These are phyloP conservation scores for Calonectria pauciramosa DNA, from an alignment of 2,329 filamentous ascomycete species.

Conservation along the genomic window DNA sequence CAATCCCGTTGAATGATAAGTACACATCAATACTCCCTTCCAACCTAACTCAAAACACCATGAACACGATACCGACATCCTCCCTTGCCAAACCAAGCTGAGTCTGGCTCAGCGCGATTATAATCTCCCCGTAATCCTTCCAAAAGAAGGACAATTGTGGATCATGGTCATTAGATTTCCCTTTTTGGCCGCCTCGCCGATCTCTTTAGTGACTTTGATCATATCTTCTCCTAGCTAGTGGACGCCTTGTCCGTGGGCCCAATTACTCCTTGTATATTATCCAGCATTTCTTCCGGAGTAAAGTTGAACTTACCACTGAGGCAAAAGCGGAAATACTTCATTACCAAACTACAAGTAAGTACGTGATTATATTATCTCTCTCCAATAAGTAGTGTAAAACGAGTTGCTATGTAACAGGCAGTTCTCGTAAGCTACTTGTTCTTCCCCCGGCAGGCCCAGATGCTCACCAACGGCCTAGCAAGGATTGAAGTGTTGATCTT, in stretches of 20 bases:
- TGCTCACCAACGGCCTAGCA: conserved; percentile 51
- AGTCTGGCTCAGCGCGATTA: conserved; percentile 42
- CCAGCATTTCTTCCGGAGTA: conserved; percentile 75
- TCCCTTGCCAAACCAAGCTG: conserved; percentile 46
- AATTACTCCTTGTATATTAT: conserved; percentile 69
- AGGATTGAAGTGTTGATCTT: conserved; percentile 48
- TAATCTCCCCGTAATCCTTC: conserved; percentile 51
- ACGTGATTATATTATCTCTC: no score
- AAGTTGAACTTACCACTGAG: no score
- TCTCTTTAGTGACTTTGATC: conserved; percentile 25
- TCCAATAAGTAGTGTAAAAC: conserved; percentile 69
- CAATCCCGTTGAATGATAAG: not conserved
- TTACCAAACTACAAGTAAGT: no score
- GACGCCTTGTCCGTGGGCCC: conserved; percentile 67
- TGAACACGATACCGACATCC: conserved; percentile 46
- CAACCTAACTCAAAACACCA: conserved; percentile 14
- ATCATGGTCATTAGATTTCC: conserved; percentile 38
- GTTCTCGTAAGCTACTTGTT: conserved; percentile 48
- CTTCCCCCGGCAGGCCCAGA: conserved; percentile 50
- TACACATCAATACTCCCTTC: not conserved
- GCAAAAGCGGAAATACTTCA: no score
- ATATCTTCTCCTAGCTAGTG: conserved; percentile 28
- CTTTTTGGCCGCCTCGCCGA: conserved; percentile 30
- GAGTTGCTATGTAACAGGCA: conserved; percentile 61
- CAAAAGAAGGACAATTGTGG: conserved; percentile 44